Evolutionary conservation across 148 eudicot genomes (phyloP), one percentile per base, ranked within the genome.

Genomic region (Rhododendron ovatum): DNA sequence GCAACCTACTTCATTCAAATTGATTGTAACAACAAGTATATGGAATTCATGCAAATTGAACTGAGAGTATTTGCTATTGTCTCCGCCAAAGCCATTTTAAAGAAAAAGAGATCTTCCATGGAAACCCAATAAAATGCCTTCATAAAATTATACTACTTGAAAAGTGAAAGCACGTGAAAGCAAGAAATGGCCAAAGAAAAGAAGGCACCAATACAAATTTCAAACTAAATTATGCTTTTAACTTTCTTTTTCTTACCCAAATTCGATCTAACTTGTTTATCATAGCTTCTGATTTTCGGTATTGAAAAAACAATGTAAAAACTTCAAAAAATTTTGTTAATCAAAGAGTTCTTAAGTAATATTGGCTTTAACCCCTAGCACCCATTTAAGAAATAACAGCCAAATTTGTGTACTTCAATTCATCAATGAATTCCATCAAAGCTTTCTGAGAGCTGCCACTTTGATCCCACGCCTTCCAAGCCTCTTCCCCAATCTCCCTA

Each of bases 391-490:
- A 63, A 24, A 61, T 9, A 20, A 20, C 24, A 9, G 30, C 20
- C 39, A 30, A 33, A 8, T 37, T n/a, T 18, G 39, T 8, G 5
- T 5, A 20, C 80, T 18, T 87, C 84, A 82, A 81, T 78, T 14
- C 51, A 39, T 85, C 82, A 86, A 90, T 26, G 1, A 91, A 14
- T 75, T 45, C 86, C 69, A 26, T 50, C 61, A 91, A 59, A 20
- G 55, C 75, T 35, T 80, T 73, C 14, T 61, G 83, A 10, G 93
- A 90, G 83, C 91, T 89, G 35, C 93, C 94, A 43, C 83, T 78
- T 37, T 0, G 57, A 15, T 83, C 90, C 69, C 89, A 57, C 0
- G 91, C 92, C 74, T 53, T 88, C 45, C 59, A 53, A 20, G 92
- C 93, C 41, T 90, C 91, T 53, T 88, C 91, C 65, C 85, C 86